Conservation (phyloP, 495 filamentous ascomycete genomes). For the Xylaria venustula region DNA sequence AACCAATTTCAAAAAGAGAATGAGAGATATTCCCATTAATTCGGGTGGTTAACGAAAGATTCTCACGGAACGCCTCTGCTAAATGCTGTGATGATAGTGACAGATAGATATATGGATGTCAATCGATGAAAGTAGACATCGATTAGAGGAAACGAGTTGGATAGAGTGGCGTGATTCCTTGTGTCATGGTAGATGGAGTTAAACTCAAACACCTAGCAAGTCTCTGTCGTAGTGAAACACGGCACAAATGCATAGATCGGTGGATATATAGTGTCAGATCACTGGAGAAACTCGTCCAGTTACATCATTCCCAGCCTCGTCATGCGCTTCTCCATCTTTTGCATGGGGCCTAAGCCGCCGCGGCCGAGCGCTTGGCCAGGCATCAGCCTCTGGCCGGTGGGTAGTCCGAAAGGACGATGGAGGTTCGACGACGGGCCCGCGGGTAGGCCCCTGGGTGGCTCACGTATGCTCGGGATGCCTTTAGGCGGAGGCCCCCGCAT, state of each 20-base stretch:
- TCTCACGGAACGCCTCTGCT: conserved; percentile 9
- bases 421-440: conserved; percentile 25
- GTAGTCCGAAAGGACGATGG: conserved; percentile 28
- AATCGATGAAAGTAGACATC: not conserved
- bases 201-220: too few relatives aligned
- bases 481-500: conserved; percentile 22
- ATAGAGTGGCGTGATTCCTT: not conserved
- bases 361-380: conserved; percentile 32
- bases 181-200: not conserved
- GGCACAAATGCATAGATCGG: too few relatives aligned
- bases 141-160: not conserved
- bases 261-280: too few relatives aligned
- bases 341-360: conserved; percentile 28
- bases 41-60: too few relatives aligned
- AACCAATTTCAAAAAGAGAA: too few relatives aligned
- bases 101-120: too few relatives aligned
- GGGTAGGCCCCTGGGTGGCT: conserved; percentile 33
- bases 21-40: too few relatives aligned
- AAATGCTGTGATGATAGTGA: not conserved
- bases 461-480: conserved; percentile 12
- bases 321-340: conserved; percentile 70
- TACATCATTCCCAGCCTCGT: conserved; percentile 88
- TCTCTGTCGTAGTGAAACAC: too few relatives aligned
- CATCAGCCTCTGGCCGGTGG: conserved; percentile 28
- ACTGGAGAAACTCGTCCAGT: conserved; percentile 13